Percentiles rank a stretch among this genome's conserved stretches.
Conservation (phyloP, 148 eudicot species). For the Polygonum maritimum region DNA sequence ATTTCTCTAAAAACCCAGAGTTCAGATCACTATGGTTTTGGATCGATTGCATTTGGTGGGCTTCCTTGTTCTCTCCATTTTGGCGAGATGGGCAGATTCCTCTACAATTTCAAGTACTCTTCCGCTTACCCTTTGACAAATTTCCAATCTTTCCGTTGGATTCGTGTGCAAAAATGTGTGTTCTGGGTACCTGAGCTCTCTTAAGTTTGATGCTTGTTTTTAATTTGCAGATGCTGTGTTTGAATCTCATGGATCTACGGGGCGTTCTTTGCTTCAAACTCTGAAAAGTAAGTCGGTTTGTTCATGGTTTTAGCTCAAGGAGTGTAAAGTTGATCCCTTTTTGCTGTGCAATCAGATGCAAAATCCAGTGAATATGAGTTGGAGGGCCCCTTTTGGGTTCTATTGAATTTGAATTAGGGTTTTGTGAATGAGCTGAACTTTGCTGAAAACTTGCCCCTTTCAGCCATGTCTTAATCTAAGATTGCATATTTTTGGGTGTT, state of each 20-base stretch:
- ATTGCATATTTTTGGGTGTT: no score
- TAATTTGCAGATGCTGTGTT: slow-evolving; percentile 33
- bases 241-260: slow-evolving; percentile 31
- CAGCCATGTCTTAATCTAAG: no score
- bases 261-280: slow-evolving; percentile 62
- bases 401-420: not conserved
- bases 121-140: not conserved
- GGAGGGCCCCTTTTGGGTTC: not conserved
- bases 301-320: slow-evolving; percentile 2
- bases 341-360: not conserved
- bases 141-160: not conserved
- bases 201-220: not conserved
- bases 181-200: not conserved
- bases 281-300: slow-evolving; percentile 22
- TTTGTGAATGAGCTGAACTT: not conserved
- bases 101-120: slow-evolving; percentile 1
- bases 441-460: not conserved
- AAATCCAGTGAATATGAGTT: not conserved
- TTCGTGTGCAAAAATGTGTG: not conserved
- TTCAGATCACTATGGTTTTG: slow-evolving; percentile 28
- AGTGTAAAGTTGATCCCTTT: not conserved
- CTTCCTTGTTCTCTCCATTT: slow-evolving; percentile 39
- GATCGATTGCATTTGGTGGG: slow-evolving; percentile 20
- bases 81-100: slow-evolving; percentile 32
- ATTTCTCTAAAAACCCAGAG: not conserved